These are phyloP conservation scores for Globisporangium ultimum DNA, from an alignment of 352 stramenopile genomes.

Conservation along the genomic window DNA sequence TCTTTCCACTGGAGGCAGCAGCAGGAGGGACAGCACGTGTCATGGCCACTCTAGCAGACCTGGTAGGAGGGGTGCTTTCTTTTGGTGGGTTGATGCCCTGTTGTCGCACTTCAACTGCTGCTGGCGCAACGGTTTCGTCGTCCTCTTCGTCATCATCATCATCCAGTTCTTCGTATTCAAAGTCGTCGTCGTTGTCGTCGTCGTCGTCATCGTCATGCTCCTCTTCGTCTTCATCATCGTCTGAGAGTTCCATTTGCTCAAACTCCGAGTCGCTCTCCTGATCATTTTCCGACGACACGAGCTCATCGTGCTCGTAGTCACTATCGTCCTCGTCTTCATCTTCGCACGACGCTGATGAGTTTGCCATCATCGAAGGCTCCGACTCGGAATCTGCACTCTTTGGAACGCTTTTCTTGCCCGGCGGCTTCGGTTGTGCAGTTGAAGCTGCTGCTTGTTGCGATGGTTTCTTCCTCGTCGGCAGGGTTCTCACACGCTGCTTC, in stretches of 20 bases:
- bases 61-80: background rate
- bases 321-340: slow-evolving; percentile 67
- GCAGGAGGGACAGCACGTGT: too few relatives aligned
- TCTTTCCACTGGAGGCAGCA: background rate
- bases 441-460: background rate
- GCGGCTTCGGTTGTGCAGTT: background rate
- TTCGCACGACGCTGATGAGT: slow-evolving; percentile 16
- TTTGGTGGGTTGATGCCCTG: background rate
- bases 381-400: slow-evolving; percentile 2
- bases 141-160: slow-evolving; percentile 10
- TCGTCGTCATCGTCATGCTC: slow-evolving; percentile 16
- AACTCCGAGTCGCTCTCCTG: slow-evolving; percentile 65
- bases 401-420: background rate
- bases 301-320: slow-evolving; percentile 82
- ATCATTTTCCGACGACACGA: slow-evolving; percentile 68
- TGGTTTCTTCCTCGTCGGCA: background rate
- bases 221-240: slow-evolving; percentile 51
- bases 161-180: slow-evolving; percentile 21
- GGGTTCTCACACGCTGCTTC: background rate
- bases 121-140: background rate
- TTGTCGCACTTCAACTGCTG: background rate
- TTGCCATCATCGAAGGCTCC: slow-evolving; percentile 7
- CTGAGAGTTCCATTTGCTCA: slow-evolving; percentile 69
- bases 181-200: slow-evolving; percentile 10
- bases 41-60: background rate